phyloP scores from a whole-genome alignment of 2,329 filamentous ascomycete species.

The Massarina eburnea region DNA sequence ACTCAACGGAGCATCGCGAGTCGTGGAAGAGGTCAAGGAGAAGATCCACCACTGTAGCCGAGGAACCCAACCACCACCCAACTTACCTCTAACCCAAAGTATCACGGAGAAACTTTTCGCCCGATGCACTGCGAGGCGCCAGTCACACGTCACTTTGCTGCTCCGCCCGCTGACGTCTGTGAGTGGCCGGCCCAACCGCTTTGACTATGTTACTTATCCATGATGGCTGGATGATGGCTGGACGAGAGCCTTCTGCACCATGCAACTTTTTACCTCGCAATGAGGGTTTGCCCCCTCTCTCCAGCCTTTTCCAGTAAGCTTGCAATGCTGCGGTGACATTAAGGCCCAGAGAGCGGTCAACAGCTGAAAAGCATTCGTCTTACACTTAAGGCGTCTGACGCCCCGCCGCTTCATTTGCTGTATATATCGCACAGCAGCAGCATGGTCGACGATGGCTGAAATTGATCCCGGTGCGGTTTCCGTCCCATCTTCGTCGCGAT shows the following conservation, averaged over 20 bases:
- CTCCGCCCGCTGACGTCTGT: constrained; percentile 7
- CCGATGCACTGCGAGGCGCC: constrained; percentile 1
- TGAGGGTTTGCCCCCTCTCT: not conserved
- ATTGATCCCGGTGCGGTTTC: constrained; percentile 14
- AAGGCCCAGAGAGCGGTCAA: not conserved
- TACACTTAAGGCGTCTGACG: no score
- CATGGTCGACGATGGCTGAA: constrained; percentile 14
- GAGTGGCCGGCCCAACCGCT: constrained; percentile 19
- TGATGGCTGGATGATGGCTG: not conserved
- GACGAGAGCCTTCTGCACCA: not conserved
- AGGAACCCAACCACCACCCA: no score
- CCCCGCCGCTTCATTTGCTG: no score
- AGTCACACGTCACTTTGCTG: constrained; percentile 16
- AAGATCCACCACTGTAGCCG: not conserved
- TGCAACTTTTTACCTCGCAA: not conserved
- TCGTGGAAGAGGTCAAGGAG: not conserved
- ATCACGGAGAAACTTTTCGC: constrained; percentile 1
- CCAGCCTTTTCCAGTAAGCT: not conserved
- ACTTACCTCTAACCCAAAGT: not conserved
- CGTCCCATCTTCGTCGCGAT: not conserved
- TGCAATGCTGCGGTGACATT: not conserved
- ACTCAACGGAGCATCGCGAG: not conserved
- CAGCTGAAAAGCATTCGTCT: no score
- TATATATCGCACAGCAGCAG: constrained; percentile 15
- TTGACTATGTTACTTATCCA: constrained; percentile 11